Evolutionary conservation across 306 rosid genomes (phyloP).

Genomic region (Ziziphus jujuba): DNA sequence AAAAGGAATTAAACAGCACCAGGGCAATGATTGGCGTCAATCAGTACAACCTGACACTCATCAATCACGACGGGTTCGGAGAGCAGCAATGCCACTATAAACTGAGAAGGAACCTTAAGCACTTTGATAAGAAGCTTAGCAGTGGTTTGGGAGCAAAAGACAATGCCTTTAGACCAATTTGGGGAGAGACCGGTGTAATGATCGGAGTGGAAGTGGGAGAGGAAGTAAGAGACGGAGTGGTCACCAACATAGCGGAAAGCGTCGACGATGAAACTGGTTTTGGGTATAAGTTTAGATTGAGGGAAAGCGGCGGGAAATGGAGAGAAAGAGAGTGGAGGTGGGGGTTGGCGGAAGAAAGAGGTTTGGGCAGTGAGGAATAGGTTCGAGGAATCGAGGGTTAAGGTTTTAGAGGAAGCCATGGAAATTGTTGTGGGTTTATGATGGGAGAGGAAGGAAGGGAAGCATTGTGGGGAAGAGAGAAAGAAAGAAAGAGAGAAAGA

Average conservation of each 20-base stretch:
- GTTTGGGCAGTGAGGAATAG: constrained; percentile 50
- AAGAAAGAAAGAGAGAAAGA: too few species aligned
- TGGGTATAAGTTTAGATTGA: constrained; percentile 72
- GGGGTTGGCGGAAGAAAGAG: constrained; percentile 35
- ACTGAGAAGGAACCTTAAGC: constrained; percentile 46
- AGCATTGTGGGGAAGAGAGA: not conserved
- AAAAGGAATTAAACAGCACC: constrained; percentile 89
- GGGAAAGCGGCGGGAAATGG: constrained; percentile 52
- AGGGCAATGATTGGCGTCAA: constrained; percentile 88
- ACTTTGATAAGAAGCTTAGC: constrained; percentile 51
- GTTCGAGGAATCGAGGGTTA: constrained; percentile 47
- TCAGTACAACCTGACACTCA: constrained; percentile 47
- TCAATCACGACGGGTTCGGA: constrained; percentile 45
- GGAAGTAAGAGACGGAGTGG: constrained; percentile 72
- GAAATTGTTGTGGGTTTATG: not conserved
- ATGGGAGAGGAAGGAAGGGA: constrained; percentile 4
- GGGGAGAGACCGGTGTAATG: constrained; percentile 78
- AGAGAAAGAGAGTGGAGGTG: constrained; percentile 30
- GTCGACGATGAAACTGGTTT: constrained; percentile 76
- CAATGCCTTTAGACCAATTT: constrained; percentile 67
- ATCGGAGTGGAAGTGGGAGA: constrained; percentile 93
- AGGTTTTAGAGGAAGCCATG: constrained; percentile 45
- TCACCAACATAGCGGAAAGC: constrained; percentile 66
- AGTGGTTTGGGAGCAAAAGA: constrained; percentile 68
- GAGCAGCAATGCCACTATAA: constrained; percentile 54